Conservation (phyloP, 2,329 filamentous ascomycete species). For the Aspergillus alliaceus region DNA sequence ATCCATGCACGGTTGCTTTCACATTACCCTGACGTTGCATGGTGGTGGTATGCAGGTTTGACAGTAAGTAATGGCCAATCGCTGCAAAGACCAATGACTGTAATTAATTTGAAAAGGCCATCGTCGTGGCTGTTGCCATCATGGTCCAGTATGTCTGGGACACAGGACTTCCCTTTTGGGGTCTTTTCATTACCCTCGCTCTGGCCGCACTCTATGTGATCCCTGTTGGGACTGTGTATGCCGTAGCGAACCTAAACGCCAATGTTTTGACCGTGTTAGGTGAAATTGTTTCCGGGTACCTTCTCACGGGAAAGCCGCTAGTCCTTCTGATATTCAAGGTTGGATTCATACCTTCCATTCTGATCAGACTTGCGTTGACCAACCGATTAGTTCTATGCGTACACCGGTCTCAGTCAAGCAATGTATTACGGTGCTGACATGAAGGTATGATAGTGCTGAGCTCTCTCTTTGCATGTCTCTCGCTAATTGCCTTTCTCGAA, state of each 20-base stretch:
- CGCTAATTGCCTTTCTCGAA: background rate
- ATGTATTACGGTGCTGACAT: background rate
- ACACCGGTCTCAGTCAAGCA: conserved; percentile 52
- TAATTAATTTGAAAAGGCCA: background rate
- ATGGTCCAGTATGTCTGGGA: conserved; percentile 24
- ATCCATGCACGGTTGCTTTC: conserved; percentile 40
- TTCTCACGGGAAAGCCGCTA: conserved; percentile 41
- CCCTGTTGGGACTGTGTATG: conserved; percentile 43
- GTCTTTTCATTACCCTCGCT: conserved; percentile 38
- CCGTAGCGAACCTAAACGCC: conserved; percentile 41
- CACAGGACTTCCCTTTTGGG: conserved; percentile 42
- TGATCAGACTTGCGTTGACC: background rate
- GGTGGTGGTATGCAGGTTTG: conserved; percentile 41
- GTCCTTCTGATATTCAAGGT: conserved; percentile 35
- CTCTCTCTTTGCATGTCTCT: background rate
- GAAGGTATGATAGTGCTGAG: background rate
- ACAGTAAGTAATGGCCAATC: conserved; percentile 16
- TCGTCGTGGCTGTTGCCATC: conserved; percentile 38
- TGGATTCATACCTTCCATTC: conserved; percentile 53
- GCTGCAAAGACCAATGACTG: no score
- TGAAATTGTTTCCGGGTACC: conserved; percentile 44
- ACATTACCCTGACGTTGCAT: conserved; percentile 34
- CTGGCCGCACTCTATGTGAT: conserved; percentile 42
- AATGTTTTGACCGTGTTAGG: conserved; percentile 42
- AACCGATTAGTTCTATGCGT: conserved; percentile 52